Base-by-base conservation (phyloP, 345 rosid genomes). In the Iberis pinnata region DNA sequence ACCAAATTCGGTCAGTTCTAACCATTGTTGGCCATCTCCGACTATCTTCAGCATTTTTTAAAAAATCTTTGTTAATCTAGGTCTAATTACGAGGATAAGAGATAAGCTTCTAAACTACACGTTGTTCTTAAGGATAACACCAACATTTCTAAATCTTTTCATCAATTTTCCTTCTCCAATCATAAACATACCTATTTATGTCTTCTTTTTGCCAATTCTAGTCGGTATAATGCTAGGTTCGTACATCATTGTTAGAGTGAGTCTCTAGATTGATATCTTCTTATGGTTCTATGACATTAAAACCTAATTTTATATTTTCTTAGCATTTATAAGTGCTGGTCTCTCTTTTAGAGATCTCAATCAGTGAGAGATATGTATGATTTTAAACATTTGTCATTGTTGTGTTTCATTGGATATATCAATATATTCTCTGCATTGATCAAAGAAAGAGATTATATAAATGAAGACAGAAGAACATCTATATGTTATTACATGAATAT, bases 131-230 rank as follows among this genome's bases (percentile, higher is more conserved):
- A 81, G 98, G 64, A 74, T 88, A 65, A 92, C 98, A 50, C 98
- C 98, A 5, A 71, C 98, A 3, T 66, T 92, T 58, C 98, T 96
- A 61, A 92, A 92, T 67, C 95, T 92, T 32, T 92, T 92, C 54
- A 92, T 92, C 75, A 92, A 88, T 78, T 75, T 92, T 81, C 93
- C 98, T 5, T 92, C 98, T 52, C 96, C 98, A 8, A 92, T 92
- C 18, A 93, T 92, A 29, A 96, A 84, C 74, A 76, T 92, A 69
- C 98, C 98, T 4, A 88, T 92, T 66, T 93, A 85, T 56, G 60
- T 88, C 55, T 92, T 92, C 95, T 88, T 92, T 62, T 66, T 60
- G 44, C 96, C 98, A 11, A 92, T 96, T 63, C 67, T 85, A 64
- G 66, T 92, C n/a, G 96, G 98, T 22, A 76, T 92, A 63, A 79